Evolutionary conservation across 1,284 basidiomycete genomes (phyloP), one percentile per base, ranked within the genome.

Genomic region (Heterobasidion irregulare): DNA sequence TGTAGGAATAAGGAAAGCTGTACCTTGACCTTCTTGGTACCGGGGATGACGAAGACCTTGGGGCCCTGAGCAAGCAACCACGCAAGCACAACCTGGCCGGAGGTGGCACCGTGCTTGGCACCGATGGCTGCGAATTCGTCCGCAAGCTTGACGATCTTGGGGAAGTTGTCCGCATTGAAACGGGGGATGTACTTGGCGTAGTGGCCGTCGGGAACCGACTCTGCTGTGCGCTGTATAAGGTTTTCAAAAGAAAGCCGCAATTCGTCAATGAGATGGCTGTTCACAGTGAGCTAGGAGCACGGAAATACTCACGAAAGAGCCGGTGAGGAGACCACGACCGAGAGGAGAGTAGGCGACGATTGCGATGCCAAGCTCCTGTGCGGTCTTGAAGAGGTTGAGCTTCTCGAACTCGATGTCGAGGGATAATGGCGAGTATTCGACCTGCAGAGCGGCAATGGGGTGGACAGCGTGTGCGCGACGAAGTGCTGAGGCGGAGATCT

Each of bases 321-420:
- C 85, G 0, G 82, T 82, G 33, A 89, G 63, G 52, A 89, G 63
- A 0, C 86, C 87, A 15, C 82, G 70, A 4, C 82, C 83, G 15
- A 86, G 71, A 0, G 82, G 83, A 10, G 77, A 77, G 64, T 87
- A 88, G 4, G 82, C 81, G 9, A 84, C 70, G 52, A 89, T 61
- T 50, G 69, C 66, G 4, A 82, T 68, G 1, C 80, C 79, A 4
- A 83, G 72, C 62, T 82, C 80, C 13, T 77, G 66, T 0, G 76
- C 77, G 0, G 77, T 71, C 47, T 76, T 71, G 12, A 82, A 65
- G 0, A 83, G 60, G 1, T 67, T 76, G 13, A 79, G 65, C 60
- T 78, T 72, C 36, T 70, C 68, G 52, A 74, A 68, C 61, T 82
- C 79, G 58, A 81, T 78, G 58, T 80, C 73, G 36, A 76, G 70